Conservation (phyloP, 345 rosid genomes). For the Bretschneidera sinensis region DNA sequence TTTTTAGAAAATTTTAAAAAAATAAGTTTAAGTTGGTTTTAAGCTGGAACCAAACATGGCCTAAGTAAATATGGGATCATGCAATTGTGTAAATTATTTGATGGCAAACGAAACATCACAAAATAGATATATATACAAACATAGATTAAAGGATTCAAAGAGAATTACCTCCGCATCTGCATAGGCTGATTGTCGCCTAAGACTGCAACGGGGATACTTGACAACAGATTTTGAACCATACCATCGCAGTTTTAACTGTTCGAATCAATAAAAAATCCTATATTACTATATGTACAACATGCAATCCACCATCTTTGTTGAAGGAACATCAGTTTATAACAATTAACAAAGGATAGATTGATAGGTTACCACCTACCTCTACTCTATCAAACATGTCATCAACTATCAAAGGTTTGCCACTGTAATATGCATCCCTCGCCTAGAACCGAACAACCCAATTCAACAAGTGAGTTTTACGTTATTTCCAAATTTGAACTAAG, state of each 20-base stretch:
- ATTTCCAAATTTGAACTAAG: neutral
- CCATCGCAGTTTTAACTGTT: constrained; percentile 76
- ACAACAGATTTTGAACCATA: constrained; percentile 89
- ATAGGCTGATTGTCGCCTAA: constrained; percentile 72
- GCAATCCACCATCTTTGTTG: neutral
- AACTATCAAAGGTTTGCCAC: constrained; percentile 75
- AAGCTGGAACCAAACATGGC: no score
- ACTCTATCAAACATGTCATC: constrained; percentile 98
- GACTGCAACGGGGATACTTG: constrained; percentile 96
- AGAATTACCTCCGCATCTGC: constrained; percentile 89
- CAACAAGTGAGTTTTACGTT: neutral
- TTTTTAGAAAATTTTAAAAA: no score
- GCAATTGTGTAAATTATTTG: neutral
- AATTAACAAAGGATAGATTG: no score
- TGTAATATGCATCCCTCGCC: constrained; percentile 90
- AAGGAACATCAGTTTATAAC: neutral
- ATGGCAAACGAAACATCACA: neutral
- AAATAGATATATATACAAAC: neutral
- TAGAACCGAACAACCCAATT: constrained; percentile 20
- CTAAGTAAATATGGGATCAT: no score
- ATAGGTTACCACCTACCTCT: constrained; percentile 53
- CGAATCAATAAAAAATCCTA: constrained; percentile 1
- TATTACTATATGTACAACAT: no score
- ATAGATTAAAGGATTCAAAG: constrained; percentile 3
- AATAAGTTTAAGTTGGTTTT: no score